Conservation (phyloP, 495 filamentous ascomycete species). For the Xylaria cubensis region DNA sequence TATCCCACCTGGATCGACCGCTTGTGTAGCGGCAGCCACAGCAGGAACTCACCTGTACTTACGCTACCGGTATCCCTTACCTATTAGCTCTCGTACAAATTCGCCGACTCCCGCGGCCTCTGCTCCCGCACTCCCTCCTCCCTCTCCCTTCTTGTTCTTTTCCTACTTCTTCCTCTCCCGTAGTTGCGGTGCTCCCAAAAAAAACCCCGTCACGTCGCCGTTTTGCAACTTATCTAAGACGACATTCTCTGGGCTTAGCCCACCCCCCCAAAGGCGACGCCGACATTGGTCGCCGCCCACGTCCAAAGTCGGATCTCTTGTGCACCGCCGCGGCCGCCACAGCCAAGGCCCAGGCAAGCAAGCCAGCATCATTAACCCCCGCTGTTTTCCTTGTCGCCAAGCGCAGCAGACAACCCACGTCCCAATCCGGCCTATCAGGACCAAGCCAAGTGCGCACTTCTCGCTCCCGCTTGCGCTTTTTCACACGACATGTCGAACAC, state of each 20-base stretch:
- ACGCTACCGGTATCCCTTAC: slow-evolving; percentile 17
- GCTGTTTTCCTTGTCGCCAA: slow-evolving; percentile 41
- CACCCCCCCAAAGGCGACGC: slow-evolving; percentile 37
- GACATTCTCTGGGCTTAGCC: slow-evolving; percentile 42
- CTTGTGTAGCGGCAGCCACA: slow-evolving; percentile 29
- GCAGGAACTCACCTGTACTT: slow-evolving; percentile 2
- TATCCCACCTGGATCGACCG: slow-evolving; percentile 12
- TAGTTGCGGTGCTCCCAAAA: slow-evolving; percentile 26
- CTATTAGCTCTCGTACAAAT: slow-evolving; percentile 37
- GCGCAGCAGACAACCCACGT: slow-evolving; percentile 23
- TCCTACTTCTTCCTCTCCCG: slow-evolving; percentile 26
- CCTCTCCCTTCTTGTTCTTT: slow-evolving; percentile 1
- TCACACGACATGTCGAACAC: slow-evolving; percentile 40
- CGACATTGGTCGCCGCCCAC: slow-evolving; percentile 40
- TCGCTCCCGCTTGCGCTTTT: slow-evolving; percentile 10
- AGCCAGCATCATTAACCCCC: slow-evolving; percentile 23
- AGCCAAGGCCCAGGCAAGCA: slow-evolving; percentile 26
- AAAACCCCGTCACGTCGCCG: slow-evolving; percentile 29
- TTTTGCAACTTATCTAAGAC: slow-evolving; percentile 38
- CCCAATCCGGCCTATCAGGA: slow-evolving; percentile 25
- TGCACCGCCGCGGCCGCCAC: slow-evolving; percentile 18
- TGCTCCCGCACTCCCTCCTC: slow-evolving; percentile 27
- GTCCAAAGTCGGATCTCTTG: slow-evolving; percentile 25
- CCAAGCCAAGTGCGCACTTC: slow-evolving; percentile 1
- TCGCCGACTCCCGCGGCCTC: slow-evolving; percentile 36